Conservation (phyloP, 2,329 filamentous ascomycete genomes). For the Exophiala alcalophila region DNA sequence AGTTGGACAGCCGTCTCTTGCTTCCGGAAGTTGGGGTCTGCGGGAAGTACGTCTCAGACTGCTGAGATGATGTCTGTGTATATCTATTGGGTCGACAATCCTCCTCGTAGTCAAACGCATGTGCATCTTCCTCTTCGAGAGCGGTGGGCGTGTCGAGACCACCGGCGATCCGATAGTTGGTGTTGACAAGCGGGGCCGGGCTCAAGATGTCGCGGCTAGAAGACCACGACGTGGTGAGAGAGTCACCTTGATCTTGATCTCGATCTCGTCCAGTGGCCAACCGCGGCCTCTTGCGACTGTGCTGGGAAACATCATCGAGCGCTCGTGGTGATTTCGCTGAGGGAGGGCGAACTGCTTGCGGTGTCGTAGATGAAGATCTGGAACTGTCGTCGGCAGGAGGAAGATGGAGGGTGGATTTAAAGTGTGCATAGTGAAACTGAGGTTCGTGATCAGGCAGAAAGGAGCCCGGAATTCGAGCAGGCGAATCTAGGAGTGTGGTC, state of each 20-base stretch:
- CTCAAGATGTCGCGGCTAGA: conserved; percentile 26
- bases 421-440: conserved; percentile 11
- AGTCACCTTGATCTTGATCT: neutral
- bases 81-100: conserved; percentile 46
- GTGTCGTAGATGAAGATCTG: conserved; percentile 2
- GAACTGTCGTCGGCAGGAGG: conserved; percentile 13
- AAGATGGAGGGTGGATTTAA: conserved; percentile 20
- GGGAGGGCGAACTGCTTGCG: neutral
- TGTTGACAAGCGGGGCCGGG: conserved; percentile 39
- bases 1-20: conserved; percentile 13
- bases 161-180: conserved; percentile 39
- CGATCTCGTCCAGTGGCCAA: conserved; percentile 1
- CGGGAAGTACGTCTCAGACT: conserved; percentile 23
- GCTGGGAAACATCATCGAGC: neutral
- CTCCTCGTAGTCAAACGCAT: conserved; percentile 34
- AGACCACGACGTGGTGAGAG: neutral
- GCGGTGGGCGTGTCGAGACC: conserved; percentile 35
- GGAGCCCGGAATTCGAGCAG: conserved; percentile 20
- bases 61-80: conserved; percentile 32
- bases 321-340: neutral
- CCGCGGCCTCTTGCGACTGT: conserved; percentile 17
- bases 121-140: conserved; percentile 29
- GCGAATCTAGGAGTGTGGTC: conserved; percentile 15
- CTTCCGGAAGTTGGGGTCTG: conserved; percentile 15
- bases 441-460: conserved; percentile 16